Evolutionary conservation across 2,329 filamentous ascomycete genomes (phyloP).

Genomic region (Acarospora socialis): DNA sequence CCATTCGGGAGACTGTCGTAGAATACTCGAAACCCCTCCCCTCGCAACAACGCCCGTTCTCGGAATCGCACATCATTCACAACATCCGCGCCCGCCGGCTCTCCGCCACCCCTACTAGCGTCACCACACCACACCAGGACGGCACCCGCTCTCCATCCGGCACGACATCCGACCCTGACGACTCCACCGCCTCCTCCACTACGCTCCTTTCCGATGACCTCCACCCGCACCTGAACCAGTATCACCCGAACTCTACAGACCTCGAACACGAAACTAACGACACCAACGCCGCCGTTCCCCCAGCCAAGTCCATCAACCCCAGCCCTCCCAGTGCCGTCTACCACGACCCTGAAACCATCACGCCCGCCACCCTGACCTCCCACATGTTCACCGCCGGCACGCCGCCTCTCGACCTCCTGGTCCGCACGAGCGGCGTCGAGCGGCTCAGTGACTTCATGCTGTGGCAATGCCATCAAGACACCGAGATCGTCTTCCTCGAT

Average conservation of each 20-base stretch:
- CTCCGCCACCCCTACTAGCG: slow-evolving; percentile 29
- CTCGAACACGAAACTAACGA: slow-evolving; percentile 15
- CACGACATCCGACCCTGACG: slow-evolving; percentile 15
- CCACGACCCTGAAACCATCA: slow-evolving; percentile 79
- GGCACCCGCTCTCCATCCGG: slow-evolving; percentile 15
- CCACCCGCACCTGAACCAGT: too few relatives aligned
- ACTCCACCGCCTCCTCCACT: slow-evolving; percentile 37
- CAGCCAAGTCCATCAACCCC: slow-evolving; percentile 24
- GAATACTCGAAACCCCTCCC: slow-evolving; percentile 66
- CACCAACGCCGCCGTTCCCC: slow-evolving; percentile 39
- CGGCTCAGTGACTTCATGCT: slow-evolving; percentile 95
- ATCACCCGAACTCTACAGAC: slow-evolving; percentile 13
- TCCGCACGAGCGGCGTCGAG: slow-evolving; percentile 86
- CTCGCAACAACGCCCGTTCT: slow-evolving; percentile 53
- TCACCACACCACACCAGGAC: slow-evolving; percentile 11
- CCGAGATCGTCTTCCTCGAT: slow-evolving; percentile 81
- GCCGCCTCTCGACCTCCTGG: slow-evolving; percentile 78
- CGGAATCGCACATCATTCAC: slow-evolving; percentile 71
- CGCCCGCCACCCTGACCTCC: slow-evolving; percentile 61
- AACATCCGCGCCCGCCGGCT: slow-evolving; percentile 62
- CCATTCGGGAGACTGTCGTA: slow-evolving; percentile 73
- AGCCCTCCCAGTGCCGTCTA: slow-evolving; percentile 25
- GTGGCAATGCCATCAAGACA: slow-evolving; percentile 91
- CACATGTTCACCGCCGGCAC: slow-evolving; percentile 80
- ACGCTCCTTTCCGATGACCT: slow-evolving; percentile 29